Evolutionary conservation across 1,284 basidiomycete genomes (phyloP), one percentile per base, ranked within the genome.

Genomic region (Abortiporus biennis): DNA sequence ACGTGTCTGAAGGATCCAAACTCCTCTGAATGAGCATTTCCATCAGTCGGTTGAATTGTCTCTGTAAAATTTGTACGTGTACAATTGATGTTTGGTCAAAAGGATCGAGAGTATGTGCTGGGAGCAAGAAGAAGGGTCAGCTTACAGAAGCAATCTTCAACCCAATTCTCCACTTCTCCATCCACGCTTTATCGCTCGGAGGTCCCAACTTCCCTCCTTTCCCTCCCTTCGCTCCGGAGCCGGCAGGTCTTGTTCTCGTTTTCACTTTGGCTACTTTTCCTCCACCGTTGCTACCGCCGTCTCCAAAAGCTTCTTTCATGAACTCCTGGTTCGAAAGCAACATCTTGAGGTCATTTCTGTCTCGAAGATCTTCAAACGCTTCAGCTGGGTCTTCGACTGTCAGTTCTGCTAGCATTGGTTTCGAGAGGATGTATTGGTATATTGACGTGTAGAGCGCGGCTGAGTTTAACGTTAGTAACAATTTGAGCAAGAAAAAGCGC

Each of bases 311-410:
- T 62, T 87, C 81, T 24, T 68, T 59, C 69, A 85, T 76, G 60
- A 91, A 87, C 35, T 65, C 66, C 46, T 74, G 65, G 48, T 84
- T 66, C 1, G 67, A 61, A 16, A 90, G 68, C n/a, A 98, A 71
- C 72, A 88, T 85, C 47, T 77, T 71, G 20, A 99, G 73, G 61
- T 99, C 96, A 55, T 89, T 89, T 38, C 88, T 82, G 65, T 99
- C 96, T 25, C 95, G 77, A 42, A 99, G 72, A 57, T 96, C 92
- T 59, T 96, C 93, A 57, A 96, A 95, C 6, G 89, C 86, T 64
- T 99, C 95, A 0, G 92, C 92, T 0, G 95, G 95, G 60, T 99
- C 95, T 67, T 99, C 95, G 16, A 99, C 88, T 0, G 93, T 97
- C 40, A 99, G 69, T 62, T 99, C 95, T 8, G 85, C 80, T 24